Base-by-base conservation (phyloP, 352 stramenopile species). In the Phytophthora boehmeriae region DNA sequence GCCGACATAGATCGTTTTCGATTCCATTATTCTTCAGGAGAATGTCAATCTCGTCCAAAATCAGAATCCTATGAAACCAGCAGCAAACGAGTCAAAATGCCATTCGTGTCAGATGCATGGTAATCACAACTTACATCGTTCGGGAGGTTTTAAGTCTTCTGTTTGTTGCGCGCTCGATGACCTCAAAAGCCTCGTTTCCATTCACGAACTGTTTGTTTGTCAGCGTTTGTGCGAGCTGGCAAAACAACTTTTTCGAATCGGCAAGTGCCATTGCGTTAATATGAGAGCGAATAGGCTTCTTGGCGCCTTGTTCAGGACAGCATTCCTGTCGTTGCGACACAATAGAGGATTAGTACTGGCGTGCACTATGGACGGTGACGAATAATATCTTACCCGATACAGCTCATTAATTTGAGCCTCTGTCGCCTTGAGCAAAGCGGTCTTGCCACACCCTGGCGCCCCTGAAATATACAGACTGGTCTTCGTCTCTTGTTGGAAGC, bases 1-100 rank as follows among this genome's bases (percentile, higher is more conserved):
- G 71, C 1, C 81, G 76, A 25, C 73, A 92, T 19, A 95, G 44
- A 48, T 95, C 83, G 34, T 63, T 73, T 53, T 95, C 81, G 20
- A 86, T 75, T 19, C 75, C 79, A 19, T 89, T 82, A 39, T 82
- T 75, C 44, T 88, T 88, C 16, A 88, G 36, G 10, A 95, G 66
- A 2, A 74, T 73, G 39, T 95, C 87, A 43, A 95, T 93, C 64
- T 95, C 87, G 65, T 95, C 87, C 56, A 95, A 54, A 23, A 94
- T 68, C 13, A 95, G 70, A 13, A 95, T 73, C 54, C 76, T 88
- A 38, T 1, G 32, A 23, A 23, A 53, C 19, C 19, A 59, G 17
- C 28, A 50, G 20, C 4, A 50, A 5, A 34, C 43, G 23, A 8
- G 17, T 35, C 25, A 54, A 46, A 34, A 8, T 20, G 30, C 42